phyloP scores from a whole-genome alignment of 495 filamentous ascomycete genomes.

The Annulohypoxylon stygium region DNA sequence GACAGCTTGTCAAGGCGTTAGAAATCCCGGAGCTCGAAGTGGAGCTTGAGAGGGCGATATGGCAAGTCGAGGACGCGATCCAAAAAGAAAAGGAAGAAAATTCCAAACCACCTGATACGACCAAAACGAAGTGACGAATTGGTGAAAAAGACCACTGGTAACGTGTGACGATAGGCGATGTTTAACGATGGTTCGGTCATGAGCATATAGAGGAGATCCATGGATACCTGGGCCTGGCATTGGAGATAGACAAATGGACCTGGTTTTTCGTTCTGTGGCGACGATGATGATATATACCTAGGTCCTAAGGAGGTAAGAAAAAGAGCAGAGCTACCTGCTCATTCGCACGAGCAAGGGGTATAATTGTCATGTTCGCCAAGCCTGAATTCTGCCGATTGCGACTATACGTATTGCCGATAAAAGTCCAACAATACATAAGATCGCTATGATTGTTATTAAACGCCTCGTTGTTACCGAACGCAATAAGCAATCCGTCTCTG shows the following conservation, averaged over 20 bases:
- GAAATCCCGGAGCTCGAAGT: slow-evolving; percentile 83
- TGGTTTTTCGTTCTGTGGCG: slow-evolving; percentile 18
- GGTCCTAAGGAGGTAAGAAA: slow-evolving; percentile 16
- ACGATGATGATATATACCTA: slow-evolving; percentile 12
- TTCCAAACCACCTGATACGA: slow-evolving; percentile 30
- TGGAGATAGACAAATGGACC: slow-evolving; percentile 23
- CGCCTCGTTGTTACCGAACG: slow-evolving; percentile 22
- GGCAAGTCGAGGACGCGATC: slow-evolving; percentile 82
- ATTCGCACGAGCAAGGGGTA: slow-evolving; percentile 30
- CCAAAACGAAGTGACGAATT: slow-evolving; percentile 21
- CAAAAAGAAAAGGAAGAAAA: slow-evolving; percentile 62
- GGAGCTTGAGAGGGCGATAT: slow-evolving; percentile 91
- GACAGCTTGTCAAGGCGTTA: slow-evolving; percentile 75
- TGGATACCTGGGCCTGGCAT: slow-evolving; percentile 3
- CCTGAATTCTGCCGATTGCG: slow-evolving; percentile 31
- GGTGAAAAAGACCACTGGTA: neutral
- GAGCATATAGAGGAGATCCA: slow-evolving; percentile 21
- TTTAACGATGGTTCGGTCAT: slow-evolving; percentile 7
- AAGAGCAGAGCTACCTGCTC: slow-evolving; percentile 12
- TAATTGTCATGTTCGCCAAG: slow-evolving; percentile 35
- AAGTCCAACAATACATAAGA: slow-evolving; percentile 33
- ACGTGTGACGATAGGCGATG: slow-evolving; percentile 23
- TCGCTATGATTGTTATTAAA: slow-evolving; percentile 22
- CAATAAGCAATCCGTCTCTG: slow-evolving; percentile 5
- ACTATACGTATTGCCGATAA: slow-evolving; percentile 35